Evolutionary conservation across 116 monocot species (phyloP).

Genomic region (Iris pallida): DNA sequence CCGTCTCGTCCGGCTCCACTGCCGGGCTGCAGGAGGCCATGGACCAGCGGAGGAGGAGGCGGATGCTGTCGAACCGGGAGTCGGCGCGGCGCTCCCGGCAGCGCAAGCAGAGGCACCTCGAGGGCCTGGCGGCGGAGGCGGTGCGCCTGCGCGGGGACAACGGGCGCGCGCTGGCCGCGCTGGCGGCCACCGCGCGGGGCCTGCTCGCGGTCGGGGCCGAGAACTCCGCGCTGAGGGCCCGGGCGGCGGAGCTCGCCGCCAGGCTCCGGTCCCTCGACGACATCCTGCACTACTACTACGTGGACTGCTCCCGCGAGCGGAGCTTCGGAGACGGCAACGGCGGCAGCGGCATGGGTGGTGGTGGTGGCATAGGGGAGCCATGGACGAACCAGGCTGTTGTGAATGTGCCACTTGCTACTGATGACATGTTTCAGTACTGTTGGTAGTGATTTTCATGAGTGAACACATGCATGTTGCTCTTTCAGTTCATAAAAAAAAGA

Average conservation of each 20-base stretch:
- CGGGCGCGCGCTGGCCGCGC: neutral
- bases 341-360: too few relatives aligned
- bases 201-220: constrained; percentile 13
- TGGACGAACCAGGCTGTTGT: too few relatives aligned
- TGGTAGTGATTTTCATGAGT: too few relatives aligned
- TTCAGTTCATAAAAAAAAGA: too few relatives aligned
- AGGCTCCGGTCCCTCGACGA: constrained; percentile 16
- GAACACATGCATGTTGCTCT: too few relatives aligned
- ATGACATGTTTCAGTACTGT: too few relatives aligned
- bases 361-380: too few relatives aligned
- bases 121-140: constrained; percentile 14
- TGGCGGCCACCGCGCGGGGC: constrained; percentile 1
- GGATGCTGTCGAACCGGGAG: constrained; percentile 39
- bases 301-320: neutral
- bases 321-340: neutral
- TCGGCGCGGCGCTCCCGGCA: constrained; percentile 32
- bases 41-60: constrained; percentile 24
- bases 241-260: constrained; percentile 19
- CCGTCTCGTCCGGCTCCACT: neutral
- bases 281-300: neutral
- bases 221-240: constrained; percentile 27
- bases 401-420: too few relatives aligned
- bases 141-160: constrained; percentile 15
- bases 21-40: constrained; percentile 12
- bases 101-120: constrained; percentile 23